These are phyloP conservation scores for Zygosaccharomyces pseudobailii DNA, from an alignment of 1,139 yeast species.

Conservation along the genomic window DNA sequence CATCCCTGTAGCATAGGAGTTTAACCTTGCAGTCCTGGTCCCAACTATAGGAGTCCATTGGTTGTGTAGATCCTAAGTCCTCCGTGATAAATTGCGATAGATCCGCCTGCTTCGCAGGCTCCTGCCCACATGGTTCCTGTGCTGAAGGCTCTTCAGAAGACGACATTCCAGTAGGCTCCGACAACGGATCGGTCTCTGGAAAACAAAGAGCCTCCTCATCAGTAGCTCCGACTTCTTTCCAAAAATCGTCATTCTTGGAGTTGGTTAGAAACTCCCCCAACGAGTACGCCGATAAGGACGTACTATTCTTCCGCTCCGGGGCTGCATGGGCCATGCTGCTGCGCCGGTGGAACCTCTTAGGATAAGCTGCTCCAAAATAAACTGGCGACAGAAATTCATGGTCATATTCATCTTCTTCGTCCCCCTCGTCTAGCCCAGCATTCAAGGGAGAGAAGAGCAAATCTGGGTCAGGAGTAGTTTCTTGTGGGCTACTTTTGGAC, in stretches of 20 bases:
- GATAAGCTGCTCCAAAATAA: constrained; percentile 16
- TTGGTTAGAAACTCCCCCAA: constrained; percentile 15
- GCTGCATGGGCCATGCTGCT: constrained; percentile 2
- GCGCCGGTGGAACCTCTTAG: constrained; percentile 20
- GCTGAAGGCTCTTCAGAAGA: neutral
- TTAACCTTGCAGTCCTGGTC: constrained; percentile 20
- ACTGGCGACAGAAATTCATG: constrained; percentile 19
- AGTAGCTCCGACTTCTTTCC: constrained; percentile 30
- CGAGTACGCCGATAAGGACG: constrained; percentile 1
- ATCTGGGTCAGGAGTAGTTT: constrained; percentile 9
- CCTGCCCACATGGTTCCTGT: constrained; percentile 1
- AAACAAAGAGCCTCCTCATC: constrained; percentile 19
- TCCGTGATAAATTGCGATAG: constrained; percentile 11
- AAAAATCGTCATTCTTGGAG: constrained; percentile 25
- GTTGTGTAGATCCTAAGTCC: constrained; percentile 21
- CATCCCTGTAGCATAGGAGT: constrained; percentile 27
- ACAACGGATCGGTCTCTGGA: constrained; percentile 4
- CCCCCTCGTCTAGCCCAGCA: constrained; percentile 13
- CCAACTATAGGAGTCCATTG: constrained; percentile 8
- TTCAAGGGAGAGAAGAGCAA: constrained; percentile 17
- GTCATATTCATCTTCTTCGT: constrained; percentile 19
- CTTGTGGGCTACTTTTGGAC: neutral
- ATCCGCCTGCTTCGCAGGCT: constrained; percentile 2
- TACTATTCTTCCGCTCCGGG: constrained; percentile 10
- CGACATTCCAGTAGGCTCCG: neutral